Evolutionary conservation across 306 rosid species (phyloP).

Genomic region (Quercus parvula): DNA sequence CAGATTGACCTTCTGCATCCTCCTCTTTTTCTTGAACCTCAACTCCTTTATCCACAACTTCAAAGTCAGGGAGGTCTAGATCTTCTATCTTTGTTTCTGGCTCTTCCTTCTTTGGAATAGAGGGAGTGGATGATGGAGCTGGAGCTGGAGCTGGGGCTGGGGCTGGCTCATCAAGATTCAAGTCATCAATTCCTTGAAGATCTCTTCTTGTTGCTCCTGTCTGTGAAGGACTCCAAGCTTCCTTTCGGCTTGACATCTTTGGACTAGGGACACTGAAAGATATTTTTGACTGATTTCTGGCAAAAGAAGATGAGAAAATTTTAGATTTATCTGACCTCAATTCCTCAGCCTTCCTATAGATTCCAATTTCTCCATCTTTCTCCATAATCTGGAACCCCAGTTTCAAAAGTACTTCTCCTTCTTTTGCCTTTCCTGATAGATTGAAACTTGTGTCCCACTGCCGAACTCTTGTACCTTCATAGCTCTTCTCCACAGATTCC

Average conservation of each 20-base stretch:
- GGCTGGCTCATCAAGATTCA: conserved; percentile 87
- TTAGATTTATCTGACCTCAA: conserved; percentile 39
- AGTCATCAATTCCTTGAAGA: conserved; percentile 77
- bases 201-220: conserved; percentile 22
- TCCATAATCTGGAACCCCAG: conserved; percentile 95
- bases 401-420: conserved; percentile 82
- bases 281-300: conserved; percentile 75
- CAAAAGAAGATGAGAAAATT: conserved; percentile 43
- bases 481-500: conserved; percentile 69
- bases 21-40: conserved; percentile 63
- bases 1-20: conserved; percentile 40
- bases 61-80: conserved; percentile 82
- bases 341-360: conserved; percentile 51
- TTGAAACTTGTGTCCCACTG: conserved; percentile 79
- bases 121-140: conserved; percentile 29
- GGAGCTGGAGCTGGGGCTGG: conserved; percentile 72
- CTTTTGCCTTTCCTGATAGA: conserved; percentile 83
- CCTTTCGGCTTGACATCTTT: conserved; percentile 53
- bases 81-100: conserved; percentile 57
- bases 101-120: conserved; percentile 43
- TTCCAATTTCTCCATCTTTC: conserved; percentile 83
- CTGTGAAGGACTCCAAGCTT: conserved; percentile 70
- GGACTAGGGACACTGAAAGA: conserved; percentile 96
- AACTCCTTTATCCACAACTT: conserved; percentile 87
- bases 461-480: conserved; percentile 63